Conservation (phyloP, 352 stramenopile genomes). For the Phytopythium oedochilum region DNA sequence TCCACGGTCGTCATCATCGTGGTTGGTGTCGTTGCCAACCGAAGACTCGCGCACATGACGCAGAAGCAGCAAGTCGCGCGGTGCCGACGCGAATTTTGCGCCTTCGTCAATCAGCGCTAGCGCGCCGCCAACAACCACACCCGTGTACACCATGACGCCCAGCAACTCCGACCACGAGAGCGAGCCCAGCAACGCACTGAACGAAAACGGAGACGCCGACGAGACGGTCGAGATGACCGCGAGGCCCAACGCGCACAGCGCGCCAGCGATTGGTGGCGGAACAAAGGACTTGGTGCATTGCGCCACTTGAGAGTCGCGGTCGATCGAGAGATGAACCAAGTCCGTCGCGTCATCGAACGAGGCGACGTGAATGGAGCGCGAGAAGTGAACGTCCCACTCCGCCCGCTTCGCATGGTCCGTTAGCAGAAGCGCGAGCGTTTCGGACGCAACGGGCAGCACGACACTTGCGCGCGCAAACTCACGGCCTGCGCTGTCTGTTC, state of each 20-base stretch:
- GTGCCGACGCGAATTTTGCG: constrained; percentile 46
- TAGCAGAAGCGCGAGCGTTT: constrained; percentile 59
- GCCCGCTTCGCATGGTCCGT: constrained; percentile 58
- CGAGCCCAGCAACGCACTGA: not conserved
- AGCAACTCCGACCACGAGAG: constrained; percentile 41
- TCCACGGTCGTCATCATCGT: constrained; percentile 35
- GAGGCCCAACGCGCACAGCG: constrained; percentile 34
- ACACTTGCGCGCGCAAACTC: constrained; percentile 57
- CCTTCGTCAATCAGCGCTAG: constrained; percentile 29
- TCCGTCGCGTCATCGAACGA: constrained; percentile 75
- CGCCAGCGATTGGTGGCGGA: constrained; percentile 40
- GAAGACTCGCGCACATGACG: constrained; percentile 69
- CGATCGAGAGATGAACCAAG: constrained; percentile 61
- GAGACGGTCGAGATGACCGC: constrained; percentile 27
- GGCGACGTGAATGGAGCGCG: constrained; percentile 48
- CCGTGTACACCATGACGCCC: constrained; percentile 44
- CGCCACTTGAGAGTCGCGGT: constrained; percentile 35
- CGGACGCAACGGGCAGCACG: constrained; percentile 59
- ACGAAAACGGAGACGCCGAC: not conserved
- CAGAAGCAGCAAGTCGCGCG: constrained; percentile 68
- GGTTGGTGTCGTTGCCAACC: constrained; percentile 21
- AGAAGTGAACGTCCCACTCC: constrained; percentile 82
- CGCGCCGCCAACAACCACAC: constrained; percentile 20
- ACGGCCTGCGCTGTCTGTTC: constrained; percentile 31
- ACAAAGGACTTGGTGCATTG: constrained; percentile 40